Conservation (phyloP, 148 eudicot genomes). For the Selenicereus undatus region DNA sequence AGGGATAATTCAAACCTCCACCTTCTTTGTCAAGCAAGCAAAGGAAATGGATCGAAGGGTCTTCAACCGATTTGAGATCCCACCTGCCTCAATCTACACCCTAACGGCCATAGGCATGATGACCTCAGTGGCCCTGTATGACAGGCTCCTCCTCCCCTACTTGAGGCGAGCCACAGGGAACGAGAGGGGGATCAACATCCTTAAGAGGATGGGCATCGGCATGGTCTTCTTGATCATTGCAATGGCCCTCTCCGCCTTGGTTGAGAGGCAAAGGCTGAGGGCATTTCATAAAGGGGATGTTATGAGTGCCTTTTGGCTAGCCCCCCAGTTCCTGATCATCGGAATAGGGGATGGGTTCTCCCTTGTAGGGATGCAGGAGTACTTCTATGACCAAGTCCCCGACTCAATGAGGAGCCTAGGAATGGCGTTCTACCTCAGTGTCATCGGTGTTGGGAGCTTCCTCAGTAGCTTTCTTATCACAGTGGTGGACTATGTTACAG, state of each 20-base stretch:
- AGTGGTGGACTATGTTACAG: constrained; percentile 35
- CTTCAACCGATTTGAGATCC: constrained; percentile 33
- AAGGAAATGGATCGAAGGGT: constrained; percentile 35
- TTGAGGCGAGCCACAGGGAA: constrained; percentile 40
- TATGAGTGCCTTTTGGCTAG: constrained; percentile 57
- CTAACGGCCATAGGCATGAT: constrained; percentile 42
- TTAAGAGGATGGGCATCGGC: constrained; percentile 55
- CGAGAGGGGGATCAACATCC: constrained; percentile 53
- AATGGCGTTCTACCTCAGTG: constrained; percentile 53
- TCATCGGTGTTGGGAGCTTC: constrained; percentile 50
- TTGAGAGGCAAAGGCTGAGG: constrained; percentile 37
- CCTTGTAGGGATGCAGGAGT: constrained; percentile 67
- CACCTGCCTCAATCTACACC: constrained; percentile 48
- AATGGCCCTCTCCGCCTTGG: constrained; percentile 45
- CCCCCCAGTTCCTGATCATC: constrained; percentile 51
- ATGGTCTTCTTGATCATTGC: constrained; percentile 43
- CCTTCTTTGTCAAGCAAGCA: constrained; percentile 71
- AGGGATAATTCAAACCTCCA: constrained; percentile 47
- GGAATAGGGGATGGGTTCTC: constrained; percentile 58
- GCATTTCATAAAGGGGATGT: constrained; percentile 18
- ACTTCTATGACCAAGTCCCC: constrained; percentile 66
- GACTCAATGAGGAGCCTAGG: constrained; percentile 68
- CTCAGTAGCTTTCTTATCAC: constrained; percentile 41
- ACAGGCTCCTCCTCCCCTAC: constrained; percentile 44
- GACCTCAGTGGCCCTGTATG: constrained; percentile 39